phyloP scores from a whole-genome alignment of 176 grass and related monocot species.

The Zea luxurians region DNA sequence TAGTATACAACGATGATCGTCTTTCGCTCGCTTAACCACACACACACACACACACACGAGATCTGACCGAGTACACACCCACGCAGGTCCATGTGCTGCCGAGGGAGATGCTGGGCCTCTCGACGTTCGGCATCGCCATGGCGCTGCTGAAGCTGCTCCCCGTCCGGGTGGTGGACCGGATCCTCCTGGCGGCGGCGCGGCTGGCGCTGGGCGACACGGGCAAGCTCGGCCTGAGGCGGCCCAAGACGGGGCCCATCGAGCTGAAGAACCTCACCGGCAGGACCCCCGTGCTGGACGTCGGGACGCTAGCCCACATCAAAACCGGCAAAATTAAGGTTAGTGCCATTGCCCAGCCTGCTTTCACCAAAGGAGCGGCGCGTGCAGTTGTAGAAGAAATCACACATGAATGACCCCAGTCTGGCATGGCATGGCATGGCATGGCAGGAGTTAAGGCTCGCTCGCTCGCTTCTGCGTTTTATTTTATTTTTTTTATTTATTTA shows the following conservation, averaged over 20 bases:
- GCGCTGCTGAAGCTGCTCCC: constrained; percentile 65
- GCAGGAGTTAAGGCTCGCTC: not conserved
- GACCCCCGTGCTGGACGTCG: constrained; percentile 90
- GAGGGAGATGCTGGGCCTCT: constrained; percentile 77
- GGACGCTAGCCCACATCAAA: constrained; percentile 81
- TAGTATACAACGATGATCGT: too few species aligned
- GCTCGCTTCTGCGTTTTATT: too few species aligned
- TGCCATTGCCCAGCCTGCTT: not conserved
- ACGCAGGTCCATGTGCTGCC: constrained; percentile 83
- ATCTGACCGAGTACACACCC: too few species aligned
- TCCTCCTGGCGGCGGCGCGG: constrained; percentile 62
- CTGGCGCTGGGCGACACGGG: constrained; percentile 69
- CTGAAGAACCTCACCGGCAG: constrained; percentile 91
- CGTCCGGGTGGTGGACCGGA: constrained; percentile 60
- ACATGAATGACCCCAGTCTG: not conserved
- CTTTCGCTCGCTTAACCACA: too few species aligned
- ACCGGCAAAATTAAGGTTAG: constrained; percentile 88
- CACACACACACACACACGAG: too few species aligned
- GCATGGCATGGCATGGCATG: not conserved
- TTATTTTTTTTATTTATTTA: too few species aligned
- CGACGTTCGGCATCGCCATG: constrained; percentile 86
- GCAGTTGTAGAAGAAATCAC: not conserved
- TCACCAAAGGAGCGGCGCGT: constrained; percentile 2
- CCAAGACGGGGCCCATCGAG: constrained; percentile 88
- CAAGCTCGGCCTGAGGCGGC: constrained; percentile 69